Evolutionary conservation across 768 basidiomycete genomes (phyloP), one percentile per base, ranked within the genome.

Genomic region (Pisolithus tinctorius): DNA sequence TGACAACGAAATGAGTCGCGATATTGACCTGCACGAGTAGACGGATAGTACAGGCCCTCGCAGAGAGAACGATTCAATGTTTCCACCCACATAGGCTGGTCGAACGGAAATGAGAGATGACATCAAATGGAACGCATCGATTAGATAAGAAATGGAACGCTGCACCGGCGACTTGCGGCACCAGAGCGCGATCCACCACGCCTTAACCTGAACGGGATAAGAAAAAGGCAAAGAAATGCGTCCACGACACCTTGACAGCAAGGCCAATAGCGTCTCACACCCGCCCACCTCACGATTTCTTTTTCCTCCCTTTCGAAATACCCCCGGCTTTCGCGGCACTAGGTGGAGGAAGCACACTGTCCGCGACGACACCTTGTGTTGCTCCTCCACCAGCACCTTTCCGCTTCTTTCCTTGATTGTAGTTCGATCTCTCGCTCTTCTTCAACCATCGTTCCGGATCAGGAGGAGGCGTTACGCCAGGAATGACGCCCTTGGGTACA

Each of bases 371-470:
- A 20, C 88, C 88, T 68, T 90, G 88, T 13, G 85, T 89, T 20
- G 87, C 86, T 37, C 81, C 81, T 42, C 78, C 77, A 17, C 74
- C 74, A 30, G 69, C 73, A 26, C 70, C 72, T 59, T 75, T 81
- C 58, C 78, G 78, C 64, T 79, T 74, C 62, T 69, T 79, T 39
- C 74, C 72, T 16, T 73, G 72, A 36, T 60, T 62, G 63, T 78
- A 81, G 26, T 74, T 79, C 13, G 84, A 77, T 45, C 88, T 74
- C 65, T 90, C 87, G 48, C 80, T 86, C 73, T 89, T 92, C 79
- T 92, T 92, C 53, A 92, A 64, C 89, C 89, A 92, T 55, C 89
- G 73, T 65, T 92, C 89, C 25, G 89, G 88, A 69, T 92, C 89
- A 30, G 90, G 89, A 16, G 82, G 76, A 27, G 88, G 88, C 4